Evolutionary conservation across 306 rosid species (phyloP).

Genomic region (Gynostemma pentaphyllum): DNA sequence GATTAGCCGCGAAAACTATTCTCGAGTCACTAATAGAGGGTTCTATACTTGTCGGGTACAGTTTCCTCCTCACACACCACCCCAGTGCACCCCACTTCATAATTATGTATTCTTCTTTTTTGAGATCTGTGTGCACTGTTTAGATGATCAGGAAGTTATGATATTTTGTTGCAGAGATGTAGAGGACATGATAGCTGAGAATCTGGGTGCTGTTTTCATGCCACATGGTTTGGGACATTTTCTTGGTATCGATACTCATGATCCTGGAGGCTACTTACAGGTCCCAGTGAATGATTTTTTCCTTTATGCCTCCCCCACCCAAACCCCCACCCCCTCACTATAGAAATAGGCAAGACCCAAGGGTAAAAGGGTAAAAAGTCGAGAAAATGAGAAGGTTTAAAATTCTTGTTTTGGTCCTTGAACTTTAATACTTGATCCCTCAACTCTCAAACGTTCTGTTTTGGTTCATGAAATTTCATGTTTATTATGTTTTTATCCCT

Average conservation of each 20-base stretch:
- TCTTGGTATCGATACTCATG: constrained; percentile 90
- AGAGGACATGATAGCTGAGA: constrained; percentile 54
- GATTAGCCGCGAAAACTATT: constrained; percentile 73
- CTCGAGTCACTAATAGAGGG: constrained; percentile 55
- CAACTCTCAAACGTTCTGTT: too few species aligned
- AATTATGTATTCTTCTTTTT: not conserved
- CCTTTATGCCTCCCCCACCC: not conserved
- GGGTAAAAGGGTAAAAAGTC: too few species aligned
- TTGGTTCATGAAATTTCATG: too few species aligned
- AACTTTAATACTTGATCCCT: too few species aligned
- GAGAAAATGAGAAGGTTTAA: too few species aligned
- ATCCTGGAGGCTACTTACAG: constrained; percentile 89
- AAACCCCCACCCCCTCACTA: not conserved
- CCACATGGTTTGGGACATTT: constrained; percentile 94
- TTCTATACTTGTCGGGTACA: constrained; percentile 49
- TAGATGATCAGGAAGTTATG: not conserved
- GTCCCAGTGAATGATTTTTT: constrained; percentile 22
- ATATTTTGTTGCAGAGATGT: constrained; percentile 42
- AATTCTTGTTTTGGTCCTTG: too few species aligned
- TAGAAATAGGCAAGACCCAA: too few species aligned
- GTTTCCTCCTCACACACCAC: constrained; percentile 2
- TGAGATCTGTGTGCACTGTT: not conserved
- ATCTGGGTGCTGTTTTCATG: constrained; percentile 78
- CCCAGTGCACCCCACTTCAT: not conserved
- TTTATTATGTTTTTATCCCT: too few species aligned